These are phyloP conservation scores for Elsinoe arachidis DNA, from an alignment of 2,329 filamentous ascomycete species.

Conservation along the genomic window DNA sequence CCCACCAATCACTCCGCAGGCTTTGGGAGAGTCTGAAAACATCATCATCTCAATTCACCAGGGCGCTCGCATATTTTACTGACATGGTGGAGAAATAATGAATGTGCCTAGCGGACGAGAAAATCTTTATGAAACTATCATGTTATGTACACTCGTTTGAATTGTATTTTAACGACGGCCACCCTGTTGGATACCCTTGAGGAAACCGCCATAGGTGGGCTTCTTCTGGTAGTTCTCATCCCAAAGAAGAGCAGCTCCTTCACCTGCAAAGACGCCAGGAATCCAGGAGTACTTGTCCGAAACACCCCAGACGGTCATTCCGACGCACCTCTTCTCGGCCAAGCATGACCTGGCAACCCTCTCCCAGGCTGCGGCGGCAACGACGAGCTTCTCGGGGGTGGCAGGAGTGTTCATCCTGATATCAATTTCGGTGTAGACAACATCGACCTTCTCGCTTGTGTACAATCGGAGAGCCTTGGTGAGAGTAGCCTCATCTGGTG, in stretches of 20 bases:
- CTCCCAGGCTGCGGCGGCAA: constrained; percentile 43
- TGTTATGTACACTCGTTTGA: not conserved
- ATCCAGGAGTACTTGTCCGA: constrained; percentile 35
- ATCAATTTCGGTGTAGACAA: constrained; percentile 58
- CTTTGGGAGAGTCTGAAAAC: too few species aligned
- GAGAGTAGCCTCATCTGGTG: constrained; percentile 25
- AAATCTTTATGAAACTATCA: not conserved
- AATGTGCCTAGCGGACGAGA: too few species aligned
- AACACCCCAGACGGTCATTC: constrained; percentile 45
- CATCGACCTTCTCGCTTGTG: constrained; percentile 45
- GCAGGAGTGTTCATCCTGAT: constrained; percentile 36
- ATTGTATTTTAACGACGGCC: constrained; percentile 15
- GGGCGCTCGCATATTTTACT: too few species aligned
- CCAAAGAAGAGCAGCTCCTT: constrained; percentile 36
- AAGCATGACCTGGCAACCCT: constrained; percentile 29
- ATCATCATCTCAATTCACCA: not conserved
- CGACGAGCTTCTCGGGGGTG: constrained; percentile 20
- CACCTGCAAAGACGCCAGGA: constrained; percentile 29
- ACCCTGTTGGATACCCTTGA: constrained; percentile 20
- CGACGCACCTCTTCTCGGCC: constrained; percentile 30
- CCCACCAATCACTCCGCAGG: too few species aligned
- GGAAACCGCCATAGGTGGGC: constrained; percentile 31
- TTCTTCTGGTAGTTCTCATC: constrained; percentile 40
- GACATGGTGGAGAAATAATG: too few species aligned
- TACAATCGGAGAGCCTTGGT: constrained; percentile 42